A percentile compares a stretch with the other conserved stretches of the same genome.
These are phyloP conservation scores for Vicia villosa DNA, from an alignment of 306 rosid species.

Conservation along the genomic window DNA sequence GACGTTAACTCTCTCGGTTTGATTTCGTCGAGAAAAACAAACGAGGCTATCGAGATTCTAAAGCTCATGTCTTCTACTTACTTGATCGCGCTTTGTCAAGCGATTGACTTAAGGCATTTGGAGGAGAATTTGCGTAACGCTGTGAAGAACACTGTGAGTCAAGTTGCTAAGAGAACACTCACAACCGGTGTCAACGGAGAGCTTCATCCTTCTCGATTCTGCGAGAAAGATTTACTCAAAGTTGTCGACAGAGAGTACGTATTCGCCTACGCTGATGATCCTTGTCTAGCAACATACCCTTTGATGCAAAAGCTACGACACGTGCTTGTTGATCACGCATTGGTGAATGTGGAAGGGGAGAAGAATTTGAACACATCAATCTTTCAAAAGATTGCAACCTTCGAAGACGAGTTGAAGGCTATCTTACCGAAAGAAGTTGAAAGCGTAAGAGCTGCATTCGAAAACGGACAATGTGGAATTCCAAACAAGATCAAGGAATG, in stretches of 20 bases:
- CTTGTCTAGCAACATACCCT: conserved; percentile 77
- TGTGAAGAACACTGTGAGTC: conserved; percentile 70
- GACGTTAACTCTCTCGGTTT: conserved; percentile 90
- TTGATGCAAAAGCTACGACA: conserved; percentile 83
- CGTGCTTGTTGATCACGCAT: conserved; percentile 76
- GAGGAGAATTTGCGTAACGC: conserved; percentile 80
- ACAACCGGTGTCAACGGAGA: conserved; percentile 72
- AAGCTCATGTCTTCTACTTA: conserved; percentile 86
- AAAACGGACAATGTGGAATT: conserved; percentile 50
- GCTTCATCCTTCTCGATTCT: conserved; percentile 81
- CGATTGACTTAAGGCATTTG: conserved; percentile 86
- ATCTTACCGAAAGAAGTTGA: conserved; percentile 83
- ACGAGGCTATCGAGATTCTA: conserved; percentile 71
- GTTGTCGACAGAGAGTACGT: conserved; percentile 74
- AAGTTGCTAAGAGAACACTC: conserved; percentile 73
- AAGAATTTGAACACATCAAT: conserved; percentile 66
- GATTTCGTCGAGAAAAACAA: conserved; percentile 80
- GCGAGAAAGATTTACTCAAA: conserved; percentile 79
- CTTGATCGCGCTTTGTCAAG: conserved; percentile 80
- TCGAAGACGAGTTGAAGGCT: conserved; percentile 72
- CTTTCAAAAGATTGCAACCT: conserved; percentile 75
- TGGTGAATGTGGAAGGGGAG: conserved; percentile 59
- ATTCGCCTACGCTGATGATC: conserved; percentile 74
- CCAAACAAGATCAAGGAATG: conserved; percentile 73
- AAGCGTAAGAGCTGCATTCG: conserved; percentile 53